Conservation (phyloP, 106 monocot genomes). For the Phalaenopsis equestris region DNA sequence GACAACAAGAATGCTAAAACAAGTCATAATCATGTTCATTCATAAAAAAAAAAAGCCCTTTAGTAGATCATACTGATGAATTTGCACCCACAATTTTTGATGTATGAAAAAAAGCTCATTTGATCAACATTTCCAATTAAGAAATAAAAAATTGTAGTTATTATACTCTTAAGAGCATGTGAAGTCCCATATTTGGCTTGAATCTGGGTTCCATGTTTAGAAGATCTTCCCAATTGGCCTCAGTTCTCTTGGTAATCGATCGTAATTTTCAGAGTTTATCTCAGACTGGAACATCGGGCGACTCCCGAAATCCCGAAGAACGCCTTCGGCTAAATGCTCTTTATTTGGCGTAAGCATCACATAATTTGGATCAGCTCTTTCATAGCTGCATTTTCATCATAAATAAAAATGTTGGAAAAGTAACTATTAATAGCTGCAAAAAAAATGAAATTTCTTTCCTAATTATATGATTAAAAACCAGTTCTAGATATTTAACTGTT, state of each 20-base stretch:
- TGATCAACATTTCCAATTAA: neutral
- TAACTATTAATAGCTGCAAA: slow-evolving; percentile 3
- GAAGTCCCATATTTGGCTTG: neutral
- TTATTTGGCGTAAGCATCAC: slow-evolving; percentile 88
- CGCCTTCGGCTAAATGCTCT: slow-evolving; percentile 89
- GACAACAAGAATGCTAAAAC: too few relatives aligned
- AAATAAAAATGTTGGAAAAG: neutral
- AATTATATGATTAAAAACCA: neutral
- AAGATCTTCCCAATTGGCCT: slow-evolving; percentile 73
- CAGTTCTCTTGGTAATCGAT: slow-evolving; percentile 65
- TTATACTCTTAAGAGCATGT: neutral
- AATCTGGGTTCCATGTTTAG: slow-evolving; percentile 11
- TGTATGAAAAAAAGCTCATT: neutral
- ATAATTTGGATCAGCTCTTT: slow-evolving; percentile 97
- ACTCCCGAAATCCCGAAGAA: slow-evolving; percentile 62
- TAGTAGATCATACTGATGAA: too few relatives aligned
- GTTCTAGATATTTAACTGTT: too few relatives aligned
- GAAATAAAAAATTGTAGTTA: neutral
- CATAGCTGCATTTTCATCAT: slow-evolving; percentile 42
- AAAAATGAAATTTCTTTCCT: neutral
- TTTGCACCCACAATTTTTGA: neutral
- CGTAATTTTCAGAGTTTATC: slow-evolving; percentile 67
- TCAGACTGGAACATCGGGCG: slow-evolving; percentile 82
- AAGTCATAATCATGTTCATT: too few relatives aligned
- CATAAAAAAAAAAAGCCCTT: too few relatives aligned